Evolutionary conservation across 2,329 filamentous ascomycete species (phyloP).

Genomic region (Akanthomyces lecanii): DNA sequence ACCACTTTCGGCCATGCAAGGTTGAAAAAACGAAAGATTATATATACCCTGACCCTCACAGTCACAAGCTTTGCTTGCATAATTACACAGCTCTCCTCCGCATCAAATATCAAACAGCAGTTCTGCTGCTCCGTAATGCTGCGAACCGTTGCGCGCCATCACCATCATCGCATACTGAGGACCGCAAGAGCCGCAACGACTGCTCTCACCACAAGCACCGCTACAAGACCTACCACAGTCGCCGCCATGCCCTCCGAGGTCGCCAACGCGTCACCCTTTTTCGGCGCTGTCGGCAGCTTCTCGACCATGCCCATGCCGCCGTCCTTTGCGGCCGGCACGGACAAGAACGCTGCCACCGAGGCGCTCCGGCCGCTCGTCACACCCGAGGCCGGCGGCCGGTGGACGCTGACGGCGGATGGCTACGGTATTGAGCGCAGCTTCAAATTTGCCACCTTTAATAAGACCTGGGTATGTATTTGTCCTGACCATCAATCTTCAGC

Average conservation of each 20-base stretch:
- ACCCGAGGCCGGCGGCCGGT: slow-evolving; percentile 37
- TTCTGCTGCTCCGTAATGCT: background rate
- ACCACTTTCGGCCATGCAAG: slow-evolving; percentile 1
- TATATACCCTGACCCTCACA: background rate
- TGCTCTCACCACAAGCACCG: background rate
- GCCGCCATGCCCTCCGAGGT: slow-evolving; percentile 14
- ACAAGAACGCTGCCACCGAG: slow-evolving; percentile 34
- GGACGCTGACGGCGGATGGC: slow-evolving; percentile 48
- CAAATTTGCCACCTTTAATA: slow-evolving; percentile 61
- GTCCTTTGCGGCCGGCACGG: slow-evolving; percentile 44
- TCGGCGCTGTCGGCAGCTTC: slow-evolving; percentile 11
- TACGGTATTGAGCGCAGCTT: slow-evolving; percentile 57
- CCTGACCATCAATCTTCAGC: background rate
- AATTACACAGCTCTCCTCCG: background rate
- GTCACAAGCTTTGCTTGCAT: background rate
- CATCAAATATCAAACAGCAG: background rate
- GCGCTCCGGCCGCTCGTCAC: slow-evolving; percentile 38
- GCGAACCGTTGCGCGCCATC: background rate
- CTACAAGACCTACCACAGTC: background rate
- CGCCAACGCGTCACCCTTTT: slow-evolving; percentile 5
- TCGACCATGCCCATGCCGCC: slow-evolving; percentile 27
- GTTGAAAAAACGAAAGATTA: no score
- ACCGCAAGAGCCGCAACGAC: background rate
- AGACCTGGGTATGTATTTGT: slow-evolving; percentile 54
- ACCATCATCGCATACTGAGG: background rate